Evolutionary conservation across 768 basidiomycete genomes (phyloP).

Genomic region (Russula abietina): DNA sequence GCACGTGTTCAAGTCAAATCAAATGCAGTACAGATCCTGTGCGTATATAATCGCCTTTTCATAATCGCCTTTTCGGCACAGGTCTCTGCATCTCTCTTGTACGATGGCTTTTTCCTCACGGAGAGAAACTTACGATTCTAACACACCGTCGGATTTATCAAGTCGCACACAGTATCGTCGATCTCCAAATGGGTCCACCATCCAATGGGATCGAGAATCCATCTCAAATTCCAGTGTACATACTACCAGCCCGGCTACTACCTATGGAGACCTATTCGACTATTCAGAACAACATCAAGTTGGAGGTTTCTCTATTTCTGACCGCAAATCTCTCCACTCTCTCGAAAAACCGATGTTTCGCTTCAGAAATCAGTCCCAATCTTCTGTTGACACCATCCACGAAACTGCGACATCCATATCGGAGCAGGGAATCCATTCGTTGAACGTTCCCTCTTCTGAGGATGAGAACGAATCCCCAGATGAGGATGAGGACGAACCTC

Average conservation of each 20-base stretch:
- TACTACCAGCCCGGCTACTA: background rate
- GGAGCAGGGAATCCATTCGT: constrained; percentile 13
- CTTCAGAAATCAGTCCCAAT: constrained; percentile 27
- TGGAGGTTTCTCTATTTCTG: too few relatives aligned
- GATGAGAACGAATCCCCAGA: constrained; percentile 32
- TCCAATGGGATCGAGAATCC: background rate
- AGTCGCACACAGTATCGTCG: background rate
- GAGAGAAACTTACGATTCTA: background rate
- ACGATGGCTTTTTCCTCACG: background rate
- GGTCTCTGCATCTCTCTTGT: background rate
- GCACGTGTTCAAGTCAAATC: too few relatives aligned
- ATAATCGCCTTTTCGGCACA: too few relatives aligned
- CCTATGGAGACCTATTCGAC: background rate
- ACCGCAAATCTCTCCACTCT: too few relatives aligned
- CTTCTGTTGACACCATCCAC: constrained; percentile 36
- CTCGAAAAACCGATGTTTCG: too few relatives aligned
- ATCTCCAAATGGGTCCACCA: background rate
- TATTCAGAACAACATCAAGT: background rate
- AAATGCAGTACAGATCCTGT: too few relatives aligned
- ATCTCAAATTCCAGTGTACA: background rate
- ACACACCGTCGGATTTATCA: background rate
- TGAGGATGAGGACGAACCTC: too few relatives aligned
- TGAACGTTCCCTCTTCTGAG: constrained; percentile 28
- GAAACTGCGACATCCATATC: constrained; percentile 32
- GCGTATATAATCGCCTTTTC: too few relatives aligned